These are phyloP conservation scores for Alternaria incomplexa DNA, from an alignment of 2,329 filamentous ascomycete species.

Conservation along the genomic window DNA sequence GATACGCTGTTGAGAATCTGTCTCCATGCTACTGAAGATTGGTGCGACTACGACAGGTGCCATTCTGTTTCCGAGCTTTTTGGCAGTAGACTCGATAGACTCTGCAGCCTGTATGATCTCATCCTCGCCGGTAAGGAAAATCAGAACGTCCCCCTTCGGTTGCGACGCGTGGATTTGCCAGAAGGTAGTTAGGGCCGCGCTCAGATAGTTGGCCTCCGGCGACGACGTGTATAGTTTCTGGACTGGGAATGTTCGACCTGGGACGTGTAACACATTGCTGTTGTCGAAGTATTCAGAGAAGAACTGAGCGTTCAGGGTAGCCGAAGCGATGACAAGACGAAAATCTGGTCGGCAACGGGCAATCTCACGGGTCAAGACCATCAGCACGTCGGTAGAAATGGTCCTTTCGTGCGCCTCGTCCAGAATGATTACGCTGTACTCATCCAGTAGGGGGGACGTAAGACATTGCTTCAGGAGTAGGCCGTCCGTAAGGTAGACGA, in stretches of 20 bases:
- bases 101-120: constrained; percentile 91
- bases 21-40: no score
- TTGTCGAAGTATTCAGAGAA: constrained; percentile 87
- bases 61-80: constrained; percentile 83
- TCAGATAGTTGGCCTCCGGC: constrained; percentile 92
- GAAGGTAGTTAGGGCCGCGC: constrained; percentile 87
- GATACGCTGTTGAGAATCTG: no score
- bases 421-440: constrained; percentile 90
- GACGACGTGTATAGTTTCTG: constrained; percentile 38
- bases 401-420: constrained; percentile 97
- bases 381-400: constrained; percentile 86
- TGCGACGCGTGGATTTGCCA: no score
- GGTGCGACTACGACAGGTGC: constrained; percentile 89
- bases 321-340: constrained; percentile 89
- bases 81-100: constrained; percentile 82
- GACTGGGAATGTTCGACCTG: background rate
- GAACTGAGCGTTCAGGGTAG: constrained; percentile 92
- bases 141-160: no score
- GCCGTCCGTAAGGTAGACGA: constrained; percentile 98
- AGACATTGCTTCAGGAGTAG: constrained; percentile 91
- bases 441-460: constrained; percentile 84
- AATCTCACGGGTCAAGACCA: constrained; percentile 88
- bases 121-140: constrained; percentile 94
- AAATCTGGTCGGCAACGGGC: constrained; percentile 81
- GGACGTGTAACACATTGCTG: no score